Evolutionary conservation across 1,284 basidiomycete species (phyloP), one percentile per base, ranked within the genome.

Genomic region (Sporisorium scitamineum): DNA sequence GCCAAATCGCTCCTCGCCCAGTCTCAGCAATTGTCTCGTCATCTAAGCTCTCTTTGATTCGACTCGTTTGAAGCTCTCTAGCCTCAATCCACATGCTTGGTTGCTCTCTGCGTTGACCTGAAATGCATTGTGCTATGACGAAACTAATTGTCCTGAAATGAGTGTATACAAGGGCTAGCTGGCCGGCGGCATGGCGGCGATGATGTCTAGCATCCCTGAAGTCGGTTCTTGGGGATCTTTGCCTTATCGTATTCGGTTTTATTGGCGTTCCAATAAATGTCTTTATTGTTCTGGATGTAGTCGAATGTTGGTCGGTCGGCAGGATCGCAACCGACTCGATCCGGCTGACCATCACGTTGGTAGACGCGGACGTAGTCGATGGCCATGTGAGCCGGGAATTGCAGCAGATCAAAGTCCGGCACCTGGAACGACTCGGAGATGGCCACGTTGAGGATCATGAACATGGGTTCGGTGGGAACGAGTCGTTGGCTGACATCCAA

Each of bases 291-390:
- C 8, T 81, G 51, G 50, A 86, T 86, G 58, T 85, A 86, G 8
- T 83, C 77, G 51, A 65, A 69, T 1, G 85, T 85, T 1, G 85
- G 85, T 31, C 73, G 61, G 51, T 85, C 76, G 0, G 44, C 16
- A 2, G 85, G 85, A 45, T 84, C 80, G 60, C 85, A 86, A 18
- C 81, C 76, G 32, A 84, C 61, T 29, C 80, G 75, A 13, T 86
- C 85, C 7, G 70, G 64, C 4, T 70, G 79, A n/a, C 86, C 87
- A n/a, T 85, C 83, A 16, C 84, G 72, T 71, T 88, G 88, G 63
- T 87, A 88, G 22, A 88, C 86, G 31, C 88, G 81, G 27, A 88
- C 83, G 69, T 87, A 88, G 79, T 88, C 85, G 54, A 85, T 54
- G 41, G 80, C 76, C 79, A 88, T 83, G 48, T 86, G 82, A 41